Evolutionary conservation across 768 basidiomycete genomes (phyloP), one percentile per base, ranked within the genome.

Genomic region (Multifurca ochricompacta): DNA sequence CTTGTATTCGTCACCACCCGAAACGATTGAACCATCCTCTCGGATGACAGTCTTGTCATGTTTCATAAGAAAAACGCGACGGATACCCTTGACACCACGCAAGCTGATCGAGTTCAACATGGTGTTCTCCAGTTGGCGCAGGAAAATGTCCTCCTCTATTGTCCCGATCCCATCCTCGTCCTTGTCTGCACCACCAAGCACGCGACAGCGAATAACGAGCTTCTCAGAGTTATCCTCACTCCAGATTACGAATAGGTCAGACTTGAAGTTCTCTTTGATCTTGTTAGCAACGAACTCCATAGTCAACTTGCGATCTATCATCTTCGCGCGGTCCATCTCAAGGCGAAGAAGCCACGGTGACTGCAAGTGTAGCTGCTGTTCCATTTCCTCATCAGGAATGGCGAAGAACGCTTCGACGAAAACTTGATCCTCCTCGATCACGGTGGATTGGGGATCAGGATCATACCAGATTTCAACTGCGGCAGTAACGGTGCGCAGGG

Each of bases 391-490:
- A 63, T 98, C 96, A 6, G 96, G 96, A 66, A 98, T 98, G 51
- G 94, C 95, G 68, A 98, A 99, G 88, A 97, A 97, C 0, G 93
- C 93, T 65, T 96, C 91, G 53, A 99, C 96, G 66, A 99, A 98
- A 21, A 93, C 82, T 21, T 80, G 74, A 69, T 99, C 96, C 62
- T 98, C 96, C 61, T 95, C 93, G 68, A 99, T 96, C 69, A 95
- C 86, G 27, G 96, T 98, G 0, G 87, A 80, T 6, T 77, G 82
- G 16, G 91, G 87, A 65, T 94, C 85, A 0, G 96, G 96, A 66
- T 99, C 96, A 64, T 96, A 98, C 83, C 91, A 94, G 60, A 99
- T 97, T 69, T 98, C 94, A 27, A 96, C 92, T 10, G 91, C 87
- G 3, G 91, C 83, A 0, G 95, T 97, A 62, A 98, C 85, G 6